phyloP scores from a whole-genome alignment of 768 basidiomycete species.

The Tulasnella calospora region DNA sequence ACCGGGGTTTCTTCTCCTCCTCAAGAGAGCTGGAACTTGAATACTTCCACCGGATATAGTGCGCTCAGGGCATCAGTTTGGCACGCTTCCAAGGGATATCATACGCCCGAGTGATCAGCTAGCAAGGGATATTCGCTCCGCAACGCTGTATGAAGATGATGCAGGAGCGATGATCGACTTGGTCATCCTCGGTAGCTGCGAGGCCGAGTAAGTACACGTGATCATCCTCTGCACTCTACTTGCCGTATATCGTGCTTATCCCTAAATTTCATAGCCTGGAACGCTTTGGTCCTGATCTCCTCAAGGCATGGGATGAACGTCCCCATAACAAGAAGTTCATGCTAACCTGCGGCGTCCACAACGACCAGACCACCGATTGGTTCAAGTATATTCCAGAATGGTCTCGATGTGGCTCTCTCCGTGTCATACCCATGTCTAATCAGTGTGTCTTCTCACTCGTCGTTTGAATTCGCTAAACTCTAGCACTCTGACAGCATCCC shows the following conservation, averaged over 20 bases:
- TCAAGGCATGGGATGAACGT: conserved; percentile 15
- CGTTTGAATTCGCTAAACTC: background rate
- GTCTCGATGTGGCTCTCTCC: background rate
- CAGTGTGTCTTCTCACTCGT: conserved; percentile 2
- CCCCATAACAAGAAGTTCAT: conserved; percentile 16
- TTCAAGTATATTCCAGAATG: background rate
- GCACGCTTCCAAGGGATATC: background rate
- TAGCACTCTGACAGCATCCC: background rate
- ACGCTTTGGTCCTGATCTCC: background rate
- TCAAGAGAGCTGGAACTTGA: background rate
- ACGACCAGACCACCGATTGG: conserved; percentile 1
- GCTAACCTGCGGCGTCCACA: conserved; percentile 16
- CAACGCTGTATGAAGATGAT: background rate
- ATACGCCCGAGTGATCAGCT: background rate
- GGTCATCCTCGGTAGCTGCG: conserved; percentile 17
- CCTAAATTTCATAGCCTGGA: background rate
- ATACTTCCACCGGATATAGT: background rate
- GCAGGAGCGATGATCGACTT: conserved; percentile 6
- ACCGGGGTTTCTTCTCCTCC: background rate
- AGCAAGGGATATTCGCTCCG: background rate
- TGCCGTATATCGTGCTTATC: background rate
- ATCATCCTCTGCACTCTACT: background rate
- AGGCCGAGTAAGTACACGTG: conserved; percentile 5
- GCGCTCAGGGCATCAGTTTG: background rate
- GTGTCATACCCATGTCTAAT: conserved; percentile 7